Evolutionary conservation across 345 rosid genomes (phyloP).

Genomic region (Melaleuca quinquenervia): DNA sequence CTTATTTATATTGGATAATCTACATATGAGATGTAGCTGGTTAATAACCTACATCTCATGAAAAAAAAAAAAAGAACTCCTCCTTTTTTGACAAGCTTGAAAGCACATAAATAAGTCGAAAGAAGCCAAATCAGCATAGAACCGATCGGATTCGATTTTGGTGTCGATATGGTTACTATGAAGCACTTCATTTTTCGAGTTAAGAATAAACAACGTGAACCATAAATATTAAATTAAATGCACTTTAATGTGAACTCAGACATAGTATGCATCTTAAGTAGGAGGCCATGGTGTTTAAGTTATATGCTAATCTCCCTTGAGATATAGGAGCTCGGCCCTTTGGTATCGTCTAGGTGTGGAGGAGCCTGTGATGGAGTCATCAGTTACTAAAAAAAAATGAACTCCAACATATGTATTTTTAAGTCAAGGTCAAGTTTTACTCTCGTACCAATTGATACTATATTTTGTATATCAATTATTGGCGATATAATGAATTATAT

Average conservation of each 20-base stretch:
- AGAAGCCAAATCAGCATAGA: not conserved
- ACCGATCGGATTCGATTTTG: too few species aligned
- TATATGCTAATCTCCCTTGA: too few species aligned
- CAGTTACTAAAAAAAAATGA: too few species aligned
- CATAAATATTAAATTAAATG: not conserved
- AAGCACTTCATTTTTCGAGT: not conserved
- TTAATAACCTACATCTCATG: not conserved
- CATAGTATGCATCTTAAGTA: too few species aligned
- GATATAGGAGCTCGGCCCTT: too few species aligned
- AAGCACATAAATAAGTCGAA: not conserved
- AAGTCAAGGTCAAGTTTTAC: not conserved
- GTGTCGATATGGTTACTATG: not conserved
- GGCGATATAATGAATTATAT: not conserved
- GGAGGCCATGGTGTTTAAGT: too few species aligned
- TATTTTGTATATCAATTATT: not conserved
- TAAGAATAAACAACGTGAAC: not conserved
- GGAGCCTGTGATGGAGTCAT: too few species aligned
- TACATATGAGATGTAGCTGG: not conserved
- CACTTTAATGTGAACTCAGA: not conserved
- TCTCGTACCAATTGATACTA: not conserved
- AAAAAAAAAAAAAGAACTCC: not conserved
- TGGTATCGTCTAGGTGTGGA: too few species aligned
- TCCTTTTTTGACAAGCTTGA: not conserved
- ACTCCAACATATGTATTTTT: not conserved
- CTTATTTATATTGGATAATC: not conserved